Base-by-base conservation (phyloP, 805 yeast genomes). In the Isabelozyma rhagii region DNA sequence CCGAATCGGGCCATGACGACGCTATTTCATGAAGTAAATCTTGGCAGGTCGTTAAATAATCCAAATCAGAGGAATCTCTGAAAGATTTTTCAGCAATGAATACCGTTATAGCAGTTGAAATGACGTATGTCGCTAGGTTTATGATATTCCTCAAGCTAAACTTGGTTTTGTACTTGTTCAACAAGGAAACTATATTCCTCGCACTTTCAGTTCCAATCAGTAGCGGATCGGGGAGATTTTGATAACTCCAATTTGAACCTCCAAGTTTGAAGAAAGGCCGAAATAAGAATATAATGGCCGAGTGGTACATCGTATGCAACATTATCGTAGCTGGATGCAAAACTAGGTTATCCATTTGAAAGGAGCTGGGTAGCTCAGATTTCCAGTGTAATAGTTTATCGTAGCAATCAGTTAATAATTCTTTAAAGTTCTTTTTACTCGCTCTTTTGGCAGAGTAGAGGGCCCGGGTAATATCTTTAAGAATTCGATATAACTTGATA, bases 291-390 rank as follows among this genome's bases (percentile, higher is more conserved):
- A 51, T 51, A 10, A 47, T 42, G 17, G 49, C 41, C 2, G 54
- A 43, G 38, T 51, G 39, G 27, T 48, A 51, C 54, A 51, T 51
- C 4, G 51, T 45, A 43, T 51, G 54, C n/a, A 51, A 18, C 52
- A 51, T 48, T 4, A 51, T 46, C 3, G 49, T 49, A 8, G 51
- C 50, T n/a, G 51, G 54, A 39, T 51, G 47, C 34, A 45, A 28
- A 8, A 8, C 38, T n/a, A 13, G 17, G 27, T 49, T 28, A 10
- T 31, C 14, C 39, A 40, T 28, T 8, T 17, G 34, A 2, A 51
- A 28, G n/a, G 18, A 10, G 27, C 10, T 11, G 8, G 54, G 54
- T 28, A 51, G 44, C 42, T 41, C 17, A 51, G 43, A 13, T 28
- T 34, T 25, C 31, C 34, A 43, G 25, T 28, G 36, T 45, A 45